Conservation (phyloP, 2,329 filamentous ascomycete species). For the Pseudogymnoascus sp. region DNA sequence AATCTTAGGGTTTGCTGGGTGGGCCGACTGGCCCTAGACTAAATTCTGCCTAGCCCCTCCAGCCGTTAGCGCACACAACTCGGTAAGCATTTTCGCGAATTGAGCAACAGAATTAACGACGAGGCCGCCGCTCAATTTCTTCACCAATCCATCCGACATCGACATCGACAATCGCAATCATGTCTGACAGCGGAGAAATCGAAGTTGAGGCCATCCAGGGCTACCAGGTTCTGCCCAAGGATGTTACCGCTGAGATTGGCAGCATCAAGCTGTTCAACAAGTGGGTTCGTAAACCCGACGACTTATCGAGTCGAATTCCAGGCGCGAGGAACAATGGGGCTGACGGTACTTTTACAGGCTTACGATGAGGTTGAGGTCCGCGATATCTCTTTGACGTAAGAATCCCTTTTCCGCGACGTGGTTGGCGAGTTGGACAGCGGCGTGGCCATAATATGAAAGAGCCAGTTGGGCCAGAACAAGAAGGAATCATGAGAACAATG, state of each 20-base stretch:
- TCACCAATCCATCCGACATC: conserved; percentile 11
- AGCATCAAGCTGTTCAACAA: conserved; percentile 97
- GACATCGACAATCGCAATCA: conserved; percentile 42
- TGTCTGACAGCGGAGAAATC: conserved; percentile 94
- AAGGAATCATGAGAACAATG: conserved; percentile 11
- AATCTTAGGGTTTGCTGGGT: conserved; percentile 9
- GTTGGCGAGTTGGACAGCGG: conserved; percentile 1
- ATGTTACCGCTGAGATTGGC: conserved; percentile 80
- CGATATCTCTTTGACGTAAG: conserved; percentile 99
- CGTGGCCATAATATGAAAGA: not conserved
- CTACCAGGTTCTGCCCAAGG: conserved; percentile 83
- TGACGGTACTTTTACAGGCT: conserved; percentile 34
- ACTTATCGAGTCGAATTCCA: conserved; percentile 12
- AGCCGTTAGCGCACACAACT: conserved; percentile 8
- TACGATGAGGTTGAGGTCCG: conserved; percentile 99
- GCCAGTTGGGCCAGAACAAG: conserved; percentile 2
- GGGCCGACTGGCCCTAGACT: conserved; percentile 6
- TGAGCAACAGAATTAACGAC: conserved; percentile 12
- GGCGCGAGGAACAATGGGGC: not conserved
- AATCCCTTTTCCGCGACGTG: conserved; percentile 24
- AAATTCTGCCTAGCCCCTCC: not conserved
- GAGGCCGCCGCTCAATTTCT: conserved; percentile 11
- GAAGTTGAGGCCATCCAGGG: conserved; percentile 73
- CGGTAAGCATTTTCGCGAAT: conserved; percentile 11
- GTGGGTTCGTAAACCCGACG: conserved; percentile 41